Conservation (phyloP, 1,139 yeast genomes). For the Hyphopichia khmerensis region DNA sequence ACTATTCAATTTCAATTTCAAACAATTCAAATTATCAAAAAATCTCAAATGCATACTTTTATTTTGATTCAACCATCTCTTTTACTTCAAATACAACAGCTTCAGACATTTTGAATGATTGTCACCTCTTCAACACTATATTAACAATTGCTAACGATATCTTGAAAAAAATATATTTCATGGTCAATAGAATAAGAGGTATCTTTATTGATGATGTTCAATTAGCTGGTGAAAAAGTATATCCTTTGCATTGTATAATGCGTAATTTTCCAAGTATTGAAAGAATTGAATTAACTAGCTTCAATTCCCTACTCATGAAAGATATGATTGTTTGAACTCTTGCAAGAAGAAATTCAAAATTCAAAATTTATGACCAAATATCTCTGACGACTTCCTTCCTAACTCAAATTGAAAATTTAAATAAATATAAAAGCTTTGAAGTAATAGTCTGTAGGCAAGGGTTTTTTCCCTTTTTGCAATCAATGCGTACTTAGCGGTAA, state of each 20-base stretch:
- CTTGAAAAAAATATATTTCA: slow-evolving; percentile 32
- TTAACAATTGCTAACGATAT: slow-evolving; percentile 37
- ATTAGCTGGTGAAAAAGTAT: slow-evolving; percentile 32
- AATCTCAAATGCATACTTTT: slow-evolving; percentile 27
- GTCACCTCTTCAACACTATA: slow-evolving; percentile 23
- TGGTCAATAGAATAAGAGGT: slow-evolving; percentile 34
- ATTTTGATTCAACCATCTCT: slow-evolving; percentile 32
- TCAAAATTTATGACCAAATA: too few relatives aligned
- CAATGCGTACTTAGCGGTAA: too few relatives aligned
- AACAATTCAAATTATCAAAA: not conserved
- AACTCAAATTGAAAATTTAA: too few relatives aligned
- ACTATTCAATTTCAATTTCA: slow-evolving; percentile 20
- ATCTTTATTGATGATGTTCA: slow-evolving; percentile 33
- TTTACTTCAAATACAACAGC: slow-evolving; percentile 5
- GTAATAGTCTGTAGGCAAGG: too few relatives aligned
- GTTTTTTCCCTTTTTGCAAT: too few relatives aligned
- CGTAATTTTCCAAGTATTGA: slow-evolving; percentile 36
- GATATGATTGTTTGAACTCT: slow-evolving; percentile 12
- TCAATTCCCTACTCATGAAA: slow-evolving; percentile 12
- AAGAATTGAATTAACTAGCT: slow-evolving; percentile 29
- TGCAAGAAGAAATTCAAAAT: too few relatives aligned
- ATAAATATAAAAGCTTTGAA: too few relatives aligned
- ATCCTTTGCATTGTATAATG: slow-evolving; percentile 30
- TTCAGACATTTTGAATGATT: slow-evolving; percentile 1
- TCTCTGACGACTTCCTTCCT: too few relatives aligned